Conservation (phyloP, 345 rosid species). For the Murraya paniculata region DNA sequence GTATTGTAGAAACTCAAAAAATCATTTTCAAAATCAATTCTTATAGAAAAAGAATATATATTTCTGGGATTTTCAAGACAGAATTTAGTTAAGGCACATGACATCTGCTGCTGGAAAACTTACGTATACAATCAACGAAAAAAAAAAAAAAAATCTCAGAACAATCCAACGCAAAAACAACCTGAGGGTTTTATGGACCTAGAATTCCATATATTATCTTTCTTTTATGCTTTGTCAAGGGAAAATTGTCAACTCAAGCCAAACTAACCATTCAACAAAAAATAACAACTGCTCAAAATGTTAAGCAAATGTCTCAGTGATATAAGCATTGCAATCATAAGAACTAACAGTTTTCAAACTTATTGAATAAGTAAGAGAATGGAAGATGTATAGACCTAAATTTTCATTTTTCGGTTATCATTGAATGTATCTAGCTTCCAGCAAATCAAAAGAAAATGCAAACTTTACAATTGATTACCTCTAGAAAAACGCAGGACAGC, state of each 20-base stretch:
- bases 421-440: not conserved
- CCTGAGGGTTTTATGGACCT: not conserved
- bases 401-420: constrained; percentile 34
- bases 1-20: not conserved
- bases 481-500: constrained; percentile 76
- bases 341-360: not conserved
- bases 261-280: not conserved
- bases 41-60: not conserved
- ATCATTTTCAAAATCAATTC: not conserved
- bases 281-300: not conserved
- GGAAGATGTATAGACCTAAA: not conserved
- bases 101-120: not conserved
- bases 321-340: not conserved
- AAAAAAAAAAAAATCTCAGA: not conserved
- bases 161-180: not conserved
- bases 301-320: not conserved
- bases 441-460: not conserved
- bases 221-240: not conserved
- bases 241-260: not conserved
- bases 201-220: not conserved
- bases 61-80: not conserved
- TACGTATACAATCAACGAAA: not conserved
- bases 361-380: not conserved
- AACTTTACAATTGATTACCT: constrained; percentile 40
- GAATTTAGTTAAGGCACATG: not conserved